Conservation (phyloP, 1,284 basidiomycete species). For the Ganoderma multipileum region DNA sequence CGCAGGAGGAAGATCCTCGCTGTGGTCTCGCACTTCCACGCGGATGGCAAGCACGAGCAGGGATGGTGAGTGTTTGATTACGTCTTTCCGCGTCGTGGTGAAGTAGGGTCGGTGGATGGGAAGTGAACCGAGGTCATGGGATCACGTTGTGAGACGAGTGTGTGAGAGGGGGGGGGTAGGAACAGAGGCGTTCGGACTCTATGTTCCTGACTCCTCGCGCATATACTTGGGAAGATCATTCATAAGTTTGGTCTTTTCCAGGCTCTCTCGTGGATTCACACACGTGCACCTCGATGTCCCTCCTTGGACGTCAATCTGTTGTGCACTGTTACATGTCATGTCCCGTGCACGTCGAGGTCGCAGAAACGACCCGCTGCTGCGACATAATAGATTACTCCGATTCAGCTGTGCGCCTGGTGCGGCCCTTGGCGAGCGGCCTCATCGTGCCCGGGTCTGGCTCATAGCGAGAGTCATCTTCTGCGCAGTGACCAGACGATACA, state of each 20-base stretch:
- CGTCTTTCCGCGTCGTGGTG: neutral
- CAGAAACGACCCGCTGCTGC: neutral
- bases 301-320: neutral
- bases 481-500: neutral
- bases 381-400: neutral
- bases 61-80: constrained; percentile 44
- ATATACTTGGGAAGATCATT: neutral
- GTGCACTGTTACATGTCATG: neutral
- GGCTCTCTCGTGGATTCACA: neutral
- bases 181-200: neutral
- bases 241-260: neutral
- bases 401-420: neutral
- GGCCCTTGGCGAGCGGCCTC: neutral
- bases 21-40: constrained; percentile 43
- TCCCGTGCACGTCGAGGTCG: neutral
- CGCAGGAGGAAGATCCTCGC: constrained; percentile 43
- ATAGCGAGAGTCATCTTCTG: neutral
- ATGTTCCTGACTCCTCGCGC: neutral
- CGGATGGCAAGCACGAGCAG: constrained; percentile 41
- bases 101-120: neutral
- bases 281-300: neutral
- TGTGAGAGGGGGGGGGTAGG: neutral
- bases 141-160: neutral
- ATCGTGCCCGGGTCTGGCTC: neutral
- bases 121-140: neutral